A percentile compares a stretch with the other conserved stretches of the same genome.
Evolutionary conservation across 176 grass and related monocot species (phyloP).

Genomic region (Phoenix roebelenii): DNA sequence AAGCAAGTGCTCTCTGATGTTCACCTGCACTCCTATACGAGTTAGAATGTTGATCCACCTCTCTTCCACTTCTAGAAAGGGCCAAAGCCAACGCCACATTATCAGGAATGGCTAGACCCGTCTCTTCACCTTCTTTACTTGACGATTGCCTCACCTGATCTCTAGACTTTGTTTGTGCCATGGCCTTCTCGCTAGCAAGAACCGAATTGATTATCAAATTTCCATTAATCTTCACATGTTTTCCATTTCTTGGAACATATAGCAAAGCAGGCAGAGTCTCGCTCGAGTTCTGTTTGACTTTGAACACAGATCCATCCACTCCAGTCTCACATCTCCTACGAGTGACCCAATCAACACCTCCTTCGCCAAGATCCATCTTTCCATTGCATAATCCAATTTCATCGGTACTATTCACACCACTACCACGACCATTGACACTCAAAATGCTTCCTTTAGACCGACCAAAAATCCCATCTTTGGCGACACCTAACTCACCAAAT

Average conservation of each 20-base stretch:
- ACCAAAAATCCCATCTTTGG: slow-evolving; percentile 33
- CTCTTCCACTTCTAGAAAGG: slow-evolving; percentile 31
- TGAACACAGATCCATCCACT: slow-evolving; percentile 21
- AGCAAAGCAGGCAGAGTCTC: slow-evolving; percentile 84
- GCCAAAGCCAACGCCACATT: slow-evolving; percentile 32
- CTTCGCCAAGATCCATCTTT: slow-evolving; percentile 5
- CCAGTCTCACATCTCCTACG: slow-evolving; percentile 5
- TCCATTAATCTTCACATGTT: slow-evolving; percentile 97
- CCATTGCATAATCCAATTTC: slow-evolving; percentile 14
- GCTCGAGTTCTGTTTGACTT: slow-evolving; percentile 33
- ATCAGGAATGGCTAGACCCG: slow-evolving; percentile 45
- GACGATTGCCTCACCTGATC: slow-evolving; percentile 20
- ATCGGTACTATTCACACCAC: slow-evolving; percentile 30
- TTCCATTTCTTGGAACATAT: slow-evolving; percentile 95
- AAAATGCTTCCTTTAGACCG: slow-evolving; percentile 46
- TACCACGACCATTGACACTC: slow-evolving; percentile 33
- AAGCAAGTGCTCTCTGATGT: slow-evolving; percentile 10
- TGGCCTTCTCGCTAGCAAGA: slow-evolving; percentile 78
- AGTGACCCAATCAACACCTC: slow-evolving; percentile 4
- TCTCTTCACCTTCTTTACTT: slow-evolving; percentile 42
- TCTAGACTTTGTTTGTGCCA: slow-evolving; percentile 39
- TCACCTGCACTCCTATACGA: slow-evolving; percentile 1
- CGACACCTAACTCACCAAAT: neutral
- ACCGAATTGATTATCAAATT: slow-evolving; percentile 99
- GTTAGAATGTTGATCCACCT: slow-evolving; percentile 23